Evolutionary conservation across 495 filamentous ascomycete genomes (phyloP).

Genomic region (Podospora pseudocomata): DNA sequence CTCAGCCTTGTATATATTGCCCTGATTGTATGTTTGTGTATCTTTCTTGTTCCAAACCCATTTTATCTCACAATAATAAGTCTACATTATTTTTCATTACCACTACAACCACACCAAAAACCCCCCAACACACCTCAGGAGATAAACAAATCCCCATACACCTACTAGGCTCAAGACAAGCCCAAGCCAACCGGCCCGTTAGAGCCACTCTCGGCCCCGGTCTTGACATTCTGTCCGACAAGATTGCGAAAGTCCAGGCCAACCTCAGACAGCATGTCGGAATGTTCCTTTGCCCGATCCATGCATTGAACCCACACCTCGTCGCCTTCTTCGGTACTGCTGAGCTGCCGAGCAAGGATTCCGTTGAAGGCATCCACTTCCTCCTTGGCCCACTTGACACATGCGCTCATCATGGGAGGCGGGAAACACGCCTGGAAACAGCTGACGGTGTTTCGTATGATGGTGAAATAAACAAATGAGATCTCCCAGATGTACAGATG

Average conservation of each 20-base stretch:
- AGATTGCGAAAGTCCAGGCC: constrained; percentile 86
- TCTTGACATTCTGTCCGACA: constrained; percentile 43
- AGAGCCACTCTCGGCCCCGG: constrained; percentile 14
- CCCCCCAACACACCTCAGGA: not conserved
- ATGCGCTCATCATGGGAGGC: constrained; percentile 77
- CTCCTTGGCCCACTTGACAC: constrained; percentile 94
- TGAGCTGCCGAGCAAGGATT: constrained; percentile 76
- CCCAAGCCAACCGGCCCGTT: constrained; percentile 42
- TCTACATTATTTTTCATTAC: constrained; percentile 1
- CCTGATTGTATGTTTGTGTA: not conserved
- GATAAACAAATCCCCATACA: not conserved
- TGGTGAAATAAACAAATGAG: constrained; percentile 92
- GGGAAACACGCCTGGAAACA: constrained; percentile 91
- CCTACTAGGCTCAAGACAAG: constrained; percentile 26
- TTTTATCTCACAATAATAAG: not conserved
- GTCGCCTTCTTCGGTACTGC: constrained; percentile 65
- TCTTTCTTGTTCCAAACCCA: not conserved
- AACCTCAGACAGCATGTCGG: constrained; percentile 72
- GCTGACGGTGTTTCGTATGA: constrained; percentile 85
- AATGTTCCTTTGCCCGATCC: constrained; percentile 75
- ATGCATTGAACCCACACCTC: constrained; percentile 79
- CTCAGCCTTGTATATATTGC: not conserved
- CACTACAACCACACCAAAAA: not conserved
- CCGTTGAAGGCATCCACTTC: constrained; percentile 86
- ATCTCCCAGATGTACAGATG: constrained; percentile 90